Evolutionary conservation across 2,329 filamentous ascomycete species (phyloP).

Genomic region (Pezicula carpinea): DNA sequence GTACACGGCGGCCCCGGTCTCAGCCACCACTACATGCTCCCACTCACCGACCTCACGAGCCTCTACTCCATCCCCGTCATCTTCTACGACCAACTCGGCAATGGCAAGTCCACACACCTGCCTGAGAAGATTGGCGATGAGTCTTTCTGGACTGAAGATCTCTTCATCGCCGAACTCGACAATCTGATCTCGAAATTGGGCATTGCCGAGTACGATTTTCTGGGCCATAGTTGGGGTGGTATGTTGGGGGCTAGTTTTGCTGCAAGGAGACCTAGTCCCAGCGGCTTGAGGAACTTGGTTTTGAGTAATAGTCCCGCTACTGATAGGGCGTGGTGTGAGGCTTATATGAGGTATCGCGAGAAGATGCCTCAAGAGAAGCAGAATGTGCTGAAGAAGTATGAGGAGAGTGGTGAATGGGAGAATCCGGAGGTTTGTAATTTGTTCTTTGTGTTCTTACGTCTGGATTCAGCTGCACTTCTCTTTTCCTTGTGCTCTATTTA

Average conservation of each 20-base stretch:
- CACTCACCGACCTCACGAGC: conserved; percentile 32
- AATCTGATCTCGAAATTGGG: conserved; percentile 25
- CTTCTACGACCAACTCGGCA: conserved; percentile 50
- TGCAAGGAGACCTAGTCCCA: neutral
- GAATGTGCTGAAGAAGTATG: conserved; percentile 14
- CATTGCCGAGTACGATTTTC: neutral
- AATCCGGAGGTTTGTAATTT: neutral
- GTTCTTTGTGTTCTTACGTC: no score
- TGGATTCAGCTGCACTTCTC: no score
- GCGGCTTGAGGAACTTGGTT: neutral
- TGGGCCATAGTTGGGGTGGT: conserved; percentile 4
- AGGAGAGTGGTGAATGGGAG: neutral
- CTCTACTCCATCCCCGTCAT: conserved; percentile 38
- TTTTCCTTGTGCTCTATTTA: no score
- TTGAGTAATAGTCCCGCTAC: neutral
- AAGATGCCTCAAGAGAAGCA: conserved; percentile 18
- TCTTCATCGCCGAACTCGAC: conserved; percentile 44
- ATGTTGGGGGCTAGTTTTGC: conserved; percentile 1
- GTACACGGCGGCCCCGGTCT: conserved; percentile 42
- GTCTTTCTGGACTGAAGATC: conserved; percentile 39
- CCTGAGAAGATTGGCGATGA: conserved; percentile 37
- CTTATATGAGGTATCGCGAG: conserved; percentile 14
- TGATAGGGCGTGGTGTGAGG: conserved; percentile 10
- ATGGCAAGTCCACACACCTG: conserved; percentile 42
- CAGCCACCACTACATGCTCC: conserved; percentile 33